Percentiles rank a stretch among this genome's conserved stretches.
Evolutionary conservation across 331 rosid genomes (phyloP).

Genomic region (Arachis monticola): DNA sequence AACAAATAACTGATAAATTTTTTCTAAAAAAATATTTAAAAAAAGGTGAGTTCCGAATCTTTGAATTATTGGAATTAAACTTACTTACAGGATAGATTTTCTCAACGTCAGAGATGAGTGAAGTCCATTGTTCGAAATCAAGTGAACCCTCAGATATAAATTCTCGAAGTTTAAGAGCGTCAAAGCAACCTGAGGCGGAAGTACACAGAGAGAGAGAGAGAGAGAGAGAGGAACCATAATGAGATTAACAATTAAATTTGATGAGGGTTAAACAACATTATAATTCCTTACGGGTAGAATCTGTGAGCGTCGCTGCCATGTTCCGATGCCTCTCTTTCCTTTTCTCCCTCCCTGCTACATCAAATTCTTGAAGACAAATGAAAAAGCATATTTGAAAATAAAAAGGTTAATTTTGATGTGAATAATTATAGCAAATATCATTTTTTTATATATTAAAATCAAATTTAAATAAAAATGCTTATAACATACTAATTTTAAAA

Average conservation of each 20-base stretch:
- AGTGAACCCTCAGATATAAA: slow-evolving; percentile 50
- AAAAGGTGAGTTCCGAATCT: slow-evolving; percentile 3
- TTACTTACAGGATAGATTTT: slow-evolving; percentile 63
- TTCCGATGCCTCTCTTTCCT: too few relatives aligned
- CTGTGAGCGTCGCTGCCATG: neutral
- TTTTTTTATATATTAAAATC: too few relatives aligned
- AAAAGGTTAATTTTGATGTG: too few relatives aligned
- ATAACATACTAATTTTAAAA: too few relatives aligned
- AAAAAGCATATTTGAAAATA: too few relatives aligned
- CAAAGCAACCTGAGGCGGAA: slow-evolving; percentile 50
- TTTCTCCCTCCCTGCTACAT: neutral
- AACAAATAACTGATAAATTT: neutral
- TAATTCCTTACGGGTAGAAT: neutral
- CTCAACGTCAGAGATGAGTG: slow-evolving; percentile 65
- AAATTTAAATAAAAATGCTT: too few relatives aligned
- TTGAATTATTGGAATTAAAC: slow-evolving; percentile 35
- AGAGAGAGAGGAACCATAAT: too few relatives aligned
- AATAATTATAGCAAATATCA: too few relatives aligned
- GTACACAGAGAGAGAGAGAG: too few relatives aligned
- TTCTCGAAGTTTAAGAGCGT: slow-evolving; percentile 48
- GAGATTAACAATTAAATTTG: too few relatives aligned
- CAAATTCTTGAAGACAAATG: too few relatives aligned
- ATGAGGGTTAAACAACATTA: too few relatives aligned
- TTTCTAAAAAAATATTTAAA: neutral
- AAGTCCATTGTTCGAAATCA: slow-evolving; percentile 71